phyloP scores from a whole-genome alignment of 192 early-diverging fungal species.

The Coemansia sp. region DNA sequence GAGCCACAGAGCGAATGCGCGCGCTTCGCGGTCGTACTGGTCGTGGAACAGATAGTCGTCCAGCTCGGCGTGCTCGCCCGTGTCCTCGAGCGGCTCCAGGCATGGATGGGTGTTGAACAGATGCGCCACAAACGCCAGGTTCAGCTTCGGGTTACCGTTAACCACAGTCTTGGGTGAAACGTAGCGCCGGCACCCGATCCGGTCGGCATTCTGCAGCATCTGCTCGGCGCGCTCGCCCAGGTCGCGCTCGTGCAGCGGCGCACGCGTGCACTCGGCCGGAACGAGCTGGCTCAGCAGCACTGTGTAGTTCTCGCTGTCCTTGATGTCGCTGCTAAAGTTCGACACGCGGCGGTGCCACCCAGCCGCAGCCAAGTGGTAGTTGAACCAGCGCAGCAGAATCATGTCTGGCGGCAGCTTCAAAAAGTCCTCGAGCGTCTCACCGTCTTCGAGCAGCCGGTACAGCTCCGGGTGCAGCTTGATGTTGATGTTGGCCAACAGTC shows the following conservation, averaged over 20 bases:
- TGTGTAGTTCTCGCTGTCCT: conserved; percentile 95
- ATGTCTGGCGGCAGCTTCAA: conserved; percentile 92
- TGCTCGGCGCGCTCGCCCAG: conserved; percentile 81
- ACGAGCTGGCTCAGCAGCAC: conserved; percentile 90
- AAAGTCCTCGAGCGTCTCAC: conserved; percentile 92
- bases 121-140: conserved; percentile 98
- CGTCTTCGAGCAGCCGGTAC: conserved; percentile 89
- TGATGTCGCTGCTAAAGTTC: conserved; percentile 92
- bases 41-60: conserved; percentile 64
- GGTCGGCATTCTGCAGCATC: conserved; percentile 87
- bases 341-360: conserved; percentile 80
- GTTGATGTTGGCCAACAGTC: conserved; percentile 93
- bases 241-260: conserved; percentile 78
- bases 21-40: conserved; percentile 60
- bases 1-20: conserved; percentile 95
- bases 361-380: conserved; percentile 96
- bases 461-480: conserved; percentile 98
- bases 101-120: conserved; percentile 98
- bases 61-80: conserved; percentile 82
- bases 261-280: conserved; percentile 76
- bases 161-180: conserved; percentile 91
- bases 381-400: conserved; percentile 98
- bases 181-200: conserved; percentile 91
- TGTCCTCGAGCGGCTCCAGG: conserved; percentile 83
- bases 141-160: conserved; percentile 94